A percentile compares a stretch with the other conserved stretches of the same genome.
These are phyloP conservation scores for Boletus patriciae DNA, from an alignment of 768 basidiomycete species.

Conservation along the genomic window DNA sequence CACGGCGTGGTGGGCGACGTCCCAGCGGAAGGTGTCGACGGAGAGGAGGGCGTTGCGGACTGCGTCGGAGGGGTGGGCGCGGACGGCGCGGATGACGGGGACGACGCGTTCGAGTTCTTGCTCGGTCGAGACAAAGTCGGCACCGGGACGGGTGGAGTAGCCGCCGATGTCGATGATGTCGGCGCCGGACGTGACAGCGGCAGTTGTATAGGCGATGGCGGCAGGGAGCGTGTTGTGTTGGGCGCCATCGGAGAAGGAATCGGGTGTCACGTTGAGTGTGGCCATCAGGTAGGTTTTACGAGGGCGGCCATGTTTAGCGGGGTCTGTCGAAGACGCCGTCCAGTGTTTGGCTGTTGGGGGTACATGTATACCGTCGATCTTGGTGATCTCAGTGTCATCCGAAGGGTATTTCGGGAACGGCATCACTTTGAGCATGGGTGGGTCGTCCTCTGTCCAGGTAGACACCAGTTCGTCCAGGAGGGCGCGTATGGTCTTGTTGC, in stretches of 20 bases:
- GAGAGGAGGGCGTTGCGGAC: slow-evolving; percentile 24
- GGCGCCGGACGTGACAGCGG: slow-evolving; percentile 56
- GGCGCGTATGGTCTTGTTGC: slow-evolving; percentile 45
- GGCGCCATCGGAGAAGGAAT: slow-evolving; percentile 1
- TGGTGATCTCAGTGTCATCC: slow-evolving; percentile 5
- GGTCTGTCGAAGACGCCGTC: slow-evolving; percentile 23
- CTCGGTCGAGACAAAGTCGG: slow-evolving; percentile 58
- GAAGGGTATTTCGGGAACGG: slow-evolving; percentile 66
- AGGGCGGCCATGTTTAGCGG: slow-evolving; percentile 11
- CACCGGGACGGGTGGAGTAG: slow-evolving; percentile 86
- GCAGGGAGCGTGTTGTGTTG: slow-evolving; percentile 40
- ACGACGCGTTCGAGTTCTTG: slow-evolving; percentile 76
- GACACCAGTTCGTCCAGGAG: slow-evolving; percentile 46
- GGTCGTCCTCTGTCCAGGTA: slow-evolving; percentile 29
- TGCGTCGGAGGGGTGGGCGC: slow-evolving; percentile 29
- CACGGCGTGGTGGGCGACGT: slow-evolving; percentile 44
- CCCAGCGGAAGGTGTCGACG: slow-evolving; percentile 30
- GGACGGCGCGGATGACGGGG: slow-evolving; percentile 65
- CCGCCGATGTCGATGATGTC: slow-evolving; percentile 92
- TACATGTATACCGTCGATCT: slow-evolving; percentile 7
- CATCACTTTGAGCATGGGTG: slow-evolving; percentile 68
- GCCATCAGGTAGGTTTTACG: slow-evolving; percentile 78
- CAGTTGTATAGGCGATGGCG: slow-evolving; percentile 53
- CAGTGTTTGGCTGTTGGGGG: slow-evolving; percentile 27
- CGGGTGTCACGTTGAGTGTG: slow-evolving; percentile 48